These are phyloP conservation scores for Pascua guehoae DNA, from an alignment of 1,284 basidiomycete species.

Conservation along the genomic window DNA sequence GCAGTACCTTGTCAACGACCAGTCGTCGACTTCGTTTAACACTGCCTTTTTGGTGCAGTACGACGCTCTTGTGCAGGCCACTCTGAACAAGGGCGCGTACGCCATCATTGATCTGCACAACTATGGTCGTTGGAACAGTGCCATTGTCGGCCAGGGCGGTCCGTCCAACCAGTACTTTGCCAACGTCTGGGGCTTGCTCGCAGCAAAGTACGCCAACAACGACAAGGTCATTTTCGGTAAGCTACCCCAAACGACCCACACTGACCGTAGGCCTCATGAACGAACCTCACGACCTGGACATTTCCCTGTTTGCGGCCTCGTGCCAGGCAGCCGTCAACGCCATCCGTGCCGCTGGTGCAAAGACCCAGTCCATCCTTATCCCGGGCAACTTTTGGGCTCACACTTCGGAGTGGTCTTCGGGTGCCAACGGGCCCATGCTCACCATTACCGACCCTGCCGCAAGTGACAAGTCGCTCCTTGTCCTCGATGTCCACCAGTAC, in stretches of 20 bases:
- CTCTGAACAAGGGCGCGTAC: constrained; percentile 53
- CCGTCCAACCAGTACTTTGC: constrained; percentile 59
- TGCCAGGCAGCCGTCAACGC: constrained; percentile 45
- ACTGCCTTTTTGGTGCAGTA: constrained; percentile 54
- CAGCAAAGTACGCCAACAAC: constrained; percentile 55
- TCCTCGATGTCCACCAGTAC: constrained; percentile 65
- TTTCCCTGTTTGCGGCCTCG: constrained; percentile 28
- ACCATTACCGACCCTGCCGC: constrained; percentile 59
- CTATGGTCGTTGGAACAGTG: constrained; percentile 43
- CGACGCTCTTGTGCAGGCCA: constrained; percentile 53
- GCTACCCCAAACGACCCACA: too few species aligned
- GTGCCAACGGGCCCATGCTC: constrained; percentile 48
- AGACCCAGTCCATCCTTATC: constrained; percentile 37
- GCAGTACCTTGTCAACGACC: constrained; percentile 56
- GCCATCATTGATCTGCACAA: constrained; percentile 57
- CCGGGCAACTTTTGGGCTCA: constrained; percentile 42
- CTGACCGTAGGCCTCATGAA: constrained; percentile 33
- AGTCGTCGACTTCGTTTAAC: constrained; percentile 44
- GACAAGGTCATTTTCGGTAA: constrained; percentile 54
- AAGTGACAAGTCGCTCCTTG: constrained; percentile 51
- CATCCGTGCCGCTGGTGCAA: constrained; percentile 46
- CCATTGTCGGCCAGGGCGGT: constrained; percentile 57
- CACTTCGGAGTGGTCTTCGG: constrained; percentile 36
- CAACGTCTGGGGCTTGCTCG: constrained; percentile 57
- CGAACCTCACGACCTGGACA: constrained; percentile 46